Conservation (phyloP, 495 filamentous ascomycete genomes). For the Annulohypoxylon bovei region DNA sequence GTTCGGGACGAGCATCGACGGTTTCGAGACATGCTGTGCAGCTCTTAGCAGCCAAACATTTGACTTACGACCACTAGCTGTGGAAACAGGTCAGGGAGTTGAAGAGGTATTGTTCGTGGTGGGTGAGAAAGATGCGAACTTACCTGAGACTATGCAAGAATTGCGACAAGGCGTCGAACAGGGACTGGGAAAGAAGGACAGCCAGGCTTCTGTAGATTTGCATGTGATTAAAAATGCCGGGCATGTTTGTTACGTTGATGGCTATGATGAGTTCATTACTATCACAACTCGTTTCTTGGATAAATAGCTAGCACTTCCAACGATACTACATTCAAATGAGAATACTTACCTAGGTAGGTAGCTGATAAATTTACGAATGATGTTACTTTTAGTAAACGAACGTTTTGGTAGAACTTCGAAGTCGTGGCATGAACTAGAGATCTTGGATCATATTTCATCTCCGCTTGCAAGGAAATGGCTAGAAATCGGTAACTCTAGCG, state of each 20-base stretch:
- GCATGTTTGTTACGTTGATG: constrained; percentile 43
- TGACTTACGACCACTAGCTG: constrained; percentile 36
- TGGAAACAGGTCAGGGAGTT: constrained; percentile 31
- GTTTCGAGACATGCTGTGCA: constrained; percentile 48
- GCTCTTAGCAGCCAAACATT: constrained; percentile 44
- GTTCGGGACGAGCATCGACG: constrained; percentile 44
- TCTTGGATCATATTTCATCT: no score
- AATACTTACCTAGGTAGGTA: no score
- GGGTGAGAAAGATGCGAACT: constrained; percentile 46
- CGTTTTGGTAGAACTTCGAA: no score
- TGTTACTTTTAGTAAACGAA: no score
- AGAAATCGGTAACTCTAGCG: no score
- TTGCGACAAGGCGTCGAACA: constrained; percentile 37
- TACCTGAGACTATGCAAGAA: constrained; percentile 41
- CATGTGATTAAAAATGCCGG: constrained; percentile 40
- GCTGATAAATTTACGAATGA: no score
- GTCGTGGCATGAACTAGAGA: no score
- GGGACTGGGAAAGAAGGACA: constrained; percentile 26
- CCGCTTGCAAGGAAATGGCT: no score
- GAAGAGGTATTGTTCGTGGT: constrained; percentile 44
- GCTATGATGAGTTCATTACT: constrained; percentile 31
- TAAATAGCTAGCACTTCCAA: background rate
- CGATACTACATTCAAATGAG: background rate
- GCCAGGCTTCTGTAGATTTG: constrained; percentile 8
- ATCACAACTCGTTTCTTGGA: constrained; percentile 5